Percentiles rank a stretch among this genome's conserved stretches.
Evolutionary conservation across 1,139 yeast genomes (phyloP).

Genomic region (Taphrina deformans): DNA sequence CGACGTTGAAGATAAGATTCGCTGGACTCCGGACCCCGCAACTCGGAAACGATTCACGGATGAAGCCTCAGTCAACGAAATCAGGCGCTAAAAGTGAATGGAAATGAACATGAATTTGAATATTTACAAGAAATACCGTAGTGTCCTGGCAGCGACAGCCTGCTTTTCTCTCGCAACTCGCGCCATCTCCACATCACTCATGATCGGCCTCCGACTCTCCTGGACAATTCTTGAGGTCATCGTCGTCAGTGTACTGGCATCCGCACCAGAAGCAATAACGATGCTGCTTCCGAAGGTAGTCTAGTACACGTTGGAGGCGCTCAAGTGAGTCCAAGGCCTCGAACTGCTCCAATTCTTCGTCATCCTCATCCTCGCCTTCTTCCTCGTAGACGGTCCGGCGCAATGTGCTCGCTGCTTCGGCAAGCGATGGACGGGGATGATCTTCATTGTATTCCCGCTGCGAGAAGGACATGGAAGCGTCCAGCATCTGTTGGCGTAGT

Average conservation of each 20-base stretch:
- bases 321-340: slow-evolving; percentile 41
- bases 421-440: neutral
- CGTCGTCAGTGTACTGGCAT: slow-evolving; percentile 45
- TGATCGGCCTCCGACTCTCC: slow-evolving; percentile 52
- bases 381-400: slow-evolving; percentile 31
- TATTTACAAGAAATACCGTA: neutral
- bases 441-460: slow-evolving; percentile 12
- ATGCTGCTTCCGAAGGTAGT: slow-evolving; percentile 48
- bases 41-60: neutral
- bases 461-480: slow-evolving; percentile 13
- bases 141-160: no score
- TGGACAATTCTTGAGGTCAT: slow-evolving; percentile 53
- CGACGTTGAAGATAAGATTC: neutral
- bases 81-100: neutral
- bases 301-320: slow-evolving; percentile 44
- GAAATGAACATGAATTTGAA: neutral
- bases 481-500: slow-evolving; percentile 32
- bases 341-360: slow-evolving; percentile 44
- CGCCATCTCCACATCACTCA: slow-evolving; percentile 13
- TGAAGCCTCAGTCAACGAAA: neutral
- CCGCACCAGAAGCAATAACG: slow-evolving; percentile 57
- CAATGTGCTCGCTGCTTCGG: neutral
- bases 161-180: no score
- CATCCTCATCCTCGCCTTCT: slow-evolving; percentile 42
- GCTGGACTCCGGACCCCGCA: no score